phyloP scores from a whole-genome alignment of 208 protist genomes.

The Leishmania lainsoni region DNA sequence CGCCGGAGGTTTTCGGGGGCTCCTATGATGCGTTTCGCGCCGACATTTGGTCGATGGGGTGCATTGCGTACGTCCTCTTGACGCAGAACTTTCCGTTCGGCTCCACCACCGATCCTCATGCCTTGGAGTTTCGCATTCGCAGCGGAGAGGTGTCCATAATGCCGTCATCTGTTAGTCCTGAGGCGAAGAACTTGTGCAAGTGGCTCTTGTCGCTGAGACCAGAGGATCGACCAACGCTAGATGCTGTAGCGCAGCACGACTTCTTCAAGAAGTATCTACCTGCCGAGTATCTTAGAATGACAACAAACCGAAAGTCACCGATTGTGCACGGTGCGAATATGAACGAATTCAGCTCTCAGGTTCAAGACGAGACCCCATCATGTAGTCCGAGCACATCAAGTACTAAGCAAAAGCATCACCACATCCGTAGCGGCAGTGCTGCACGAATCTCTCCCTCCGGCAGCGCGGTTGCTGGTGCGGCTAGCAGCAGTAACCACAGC shows the following conservation, averaged over 20 bases:
- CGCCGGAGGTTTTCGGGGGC: slow-evolving; percentile 78
- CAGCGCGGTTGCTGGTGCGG: slow-evolving; percentile 14
- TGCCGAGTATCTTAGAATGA: slow-evolving; percentile 41
- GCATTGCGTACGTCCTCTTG: slow-evolving; percentile 81
- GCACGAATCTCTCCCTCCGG: slow-evolving; percentile 16
- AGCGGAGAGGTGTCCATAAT: slow-evolving; percentile 51
- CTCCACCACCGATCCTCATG: slow-evolving; percentile 48
- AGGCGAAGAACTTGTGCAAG: slow-evolving; percentile 60
- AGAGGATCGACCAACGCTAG: slow-evolving; percentile 63
- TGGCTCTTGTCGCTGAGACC: slow-evolving; percentile 67
- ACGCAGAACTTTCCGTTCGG: slow-evolving; percentile 90
- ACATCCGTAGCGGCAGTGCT: not conserved
- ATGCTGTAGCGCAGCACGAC: slow-evolving; percentile 64
- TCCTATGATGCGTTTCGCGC: slow-evolving; percentile 85
- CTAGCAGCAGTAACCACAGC: slow-evolving; percentile 23
- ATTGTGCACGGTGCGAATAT: slow-evolving; percentile 46
- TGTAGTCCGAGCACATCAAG: slow-evolving; percentile 13
- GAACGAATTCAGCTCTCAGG: slow-evolving; percentile 70
- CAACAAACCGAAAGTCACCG: slow-evolving; percentile 41
- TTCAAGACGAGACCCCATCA: slow-evolving; percentile 42
- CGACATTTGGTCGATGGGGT: slow-evolving; percentile 90
- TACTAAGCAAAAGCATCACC: slow-evolving; percentile 15
- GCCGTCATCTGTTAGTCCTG: slow-evolving; percentile 55
- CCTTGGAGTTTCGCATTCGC: slow-evolving; percentile 60
- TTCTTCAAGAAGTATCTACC: slow-evolving; percentile 67